Evolutionary conservation across 768 basidiomycete species (phyloP).

Genomic region (Phlebiopsis gigantea): DNA sequence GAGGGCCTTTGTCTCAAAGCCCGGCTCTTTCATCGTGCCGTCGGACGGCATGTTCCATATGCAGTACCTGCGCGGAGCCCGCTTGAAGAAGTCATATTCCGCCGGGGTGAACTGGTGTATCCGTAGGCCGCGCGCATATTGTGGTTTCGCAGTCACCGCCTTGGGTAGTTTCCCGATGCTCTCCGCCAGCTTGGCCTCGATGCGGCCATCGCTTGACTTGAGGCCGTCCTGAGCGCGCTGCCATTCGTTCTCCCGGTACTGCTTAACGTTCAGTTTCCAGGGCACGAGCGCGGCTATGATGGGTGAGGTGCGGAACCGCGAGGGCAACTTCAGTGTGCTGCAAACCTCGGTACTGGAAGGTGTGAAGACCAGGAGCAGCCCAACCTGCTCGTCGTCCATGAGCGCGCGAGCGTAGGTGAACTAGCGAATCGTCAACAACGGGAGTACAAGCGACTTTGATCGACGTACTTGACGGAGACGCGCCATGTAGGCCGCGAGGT

Average conservation of each 20-base stretch:
- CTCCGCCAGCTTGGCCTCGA: conserved; percentile 16
- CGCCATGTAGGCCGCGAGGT: conserved; percentile 41
- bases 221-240: background rate
- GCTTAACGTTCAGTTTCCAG: conserved; percentile 34
- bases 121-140: conserved; percentile 34
- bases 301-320: conserved; percentile 24
- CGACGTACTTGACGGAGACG: conserved; percentile 42
- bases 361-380: conserved; percentile 54
- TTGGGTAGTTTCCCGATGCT: conserved; percentile 1
- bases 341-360: conserved; percentile 29
- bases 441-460: background rate
- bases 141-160: background rate
- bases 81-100: conserved; percentile 42
- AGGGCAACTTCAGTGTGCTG: conserved; percentile 37
- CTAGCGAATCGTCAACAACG: conserved; percentile 26
- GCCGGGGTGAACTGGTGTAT: conserved; percentile 43
- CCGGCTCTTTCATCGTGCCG: conserved; percentile 22
- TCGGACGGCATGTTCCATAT: conserved; percentile 41
- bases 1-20: conserved; percentile 41
- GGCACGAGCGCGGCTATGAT: conserved; percentile 45
- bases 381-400: conserved; percentile 44
- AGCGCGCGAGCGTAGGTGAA: conserved; percentile 42
- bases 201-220: background rate
- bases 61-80: conserved; percentile 35
- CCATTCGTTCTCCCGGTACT: conserved; percentile 26